Percentiles rank a stretch among this genome's conserved stretches.
Conservation (phyloP, 2,329 filamentous ascomycete genomes). For the Talaromyces albobiverticillius region DNA sequence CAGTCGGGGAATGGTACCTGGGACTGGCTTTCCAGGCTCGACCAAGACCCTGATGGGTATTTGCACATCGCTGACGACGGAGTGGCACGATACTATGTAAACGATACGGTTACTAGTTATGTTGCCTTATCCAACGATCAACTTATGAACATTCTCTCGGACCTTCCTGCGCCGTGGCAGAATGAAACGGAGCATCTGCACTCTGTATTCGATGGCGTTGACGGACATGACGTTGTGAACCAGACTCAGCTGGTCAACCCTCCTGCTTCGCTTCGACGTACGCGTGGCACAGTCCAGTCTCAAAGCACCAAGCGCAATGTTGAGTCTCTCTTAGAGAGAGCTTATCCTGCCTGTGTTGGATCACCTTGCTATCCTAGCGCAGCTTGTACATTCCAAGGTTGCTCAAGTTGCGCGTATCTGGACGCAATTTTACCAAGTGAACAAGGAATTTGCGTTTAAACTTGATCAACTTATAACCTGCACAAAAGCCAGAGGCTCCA, state of each 20-base stretch:
- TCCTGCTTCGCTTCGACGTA: not conserved
- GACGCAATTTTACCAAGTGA: too few relatives aligned
- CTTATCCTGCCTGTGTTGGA: not conserved
- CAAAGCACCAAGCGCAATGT: not conserved
- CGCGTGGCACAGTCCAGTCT: not conserved
- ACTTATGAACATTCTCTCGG: not conserved
- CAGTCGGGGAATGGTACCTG: not conserved
- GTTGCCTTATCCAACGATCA: not conserved
- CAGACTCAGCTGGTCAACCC: not conserved
- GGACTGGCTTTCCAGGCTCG: not conserved
- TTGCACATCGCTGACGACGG: not conserved
- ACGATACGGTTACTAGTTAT: not conserved
- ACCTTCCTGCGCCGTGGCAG: not conserved
- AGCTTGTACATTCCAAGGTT: too few relatives aligned
- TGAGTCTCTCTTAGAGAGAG: not conserved
- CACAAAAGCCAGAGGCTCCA: too few relatives aligned
- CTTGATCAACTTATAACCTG: too few relatives aligned
- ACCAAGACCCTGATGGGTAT: not conserved
- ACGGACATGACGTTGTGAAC: not conserved
- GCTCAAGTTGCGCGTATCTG: too few relatives aligned
- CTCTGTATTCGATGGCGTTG: not conserved
- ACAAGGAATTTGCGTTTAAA: too few relatives aligned
- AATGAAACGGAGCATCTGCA: not conserved
- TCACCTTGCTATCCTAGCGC: too few relatives aligned
- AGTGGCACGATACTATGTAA: not conserved